Base-by-base conservation (phyloP, 2,329 filamentous ascomycete species). In the Colletotrichum sansevieriae region DNA sequence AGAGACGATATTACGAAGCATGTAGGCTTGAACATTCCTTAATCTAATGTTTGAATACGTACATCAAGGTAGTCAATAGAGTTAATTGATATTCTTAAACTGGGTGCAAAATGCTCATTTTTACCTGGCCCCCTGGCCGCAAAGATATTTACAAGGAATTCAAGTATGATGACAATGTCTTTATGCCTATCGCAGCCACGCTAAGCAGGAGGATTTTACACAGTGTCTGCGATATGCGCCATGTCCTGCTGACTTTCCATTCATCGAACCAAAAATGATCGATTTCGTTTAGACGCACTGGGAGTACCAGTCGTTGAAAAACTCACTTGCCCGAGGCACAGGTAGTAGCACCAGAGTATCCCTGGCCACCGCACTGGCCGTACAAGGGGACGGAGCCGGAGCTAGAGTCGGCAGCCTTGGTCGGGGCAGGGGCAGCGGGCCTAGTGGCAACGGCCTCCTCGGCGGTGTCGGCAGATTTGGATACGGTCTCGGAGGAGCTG, bases 361-460 rank as follows among this genome's bases (percentile, higher is more conserved):
- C 69, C 44, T 68, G 25, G 18, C 73, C 73, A 62, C 73, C 73
- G 59, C 80, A 83, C 71, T 82, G 80, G n/a, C 74, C 78, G 68
- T 75, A 82, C 49, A 73, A 74, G 10, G 73, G 72, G 22, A 76
- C 73, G 35, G 64, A 70, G 58, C 72, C 73, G 25, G 70, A 66
- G 61, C 25, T 37, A 12, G 59, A 58, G 43, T 25, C 35, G 18
- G 35, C 33, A 29, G 49, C 7, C 49, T 43, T 56, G 37, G 56
- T 60, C 9, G 59, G n/a, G 4, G 39, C 43, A 12, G 62, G 22
- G 8, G 22, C 55, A 20, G 62, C 61, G 15, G 65, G 35, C 4
- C 13, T 22, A 20, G 54, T 29, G 46, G 22, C 54, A 22, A 15
- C 29, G 25, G 39, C 39, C 22, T 22, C 22, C 22, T 22, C 2